A percentile compares a stretch with the other conserved stretches of the same genome.
Evolutionary conservation across 306 rosid genomes (phyloP).

Genomic region (Cucurbita pepo): DNA sequence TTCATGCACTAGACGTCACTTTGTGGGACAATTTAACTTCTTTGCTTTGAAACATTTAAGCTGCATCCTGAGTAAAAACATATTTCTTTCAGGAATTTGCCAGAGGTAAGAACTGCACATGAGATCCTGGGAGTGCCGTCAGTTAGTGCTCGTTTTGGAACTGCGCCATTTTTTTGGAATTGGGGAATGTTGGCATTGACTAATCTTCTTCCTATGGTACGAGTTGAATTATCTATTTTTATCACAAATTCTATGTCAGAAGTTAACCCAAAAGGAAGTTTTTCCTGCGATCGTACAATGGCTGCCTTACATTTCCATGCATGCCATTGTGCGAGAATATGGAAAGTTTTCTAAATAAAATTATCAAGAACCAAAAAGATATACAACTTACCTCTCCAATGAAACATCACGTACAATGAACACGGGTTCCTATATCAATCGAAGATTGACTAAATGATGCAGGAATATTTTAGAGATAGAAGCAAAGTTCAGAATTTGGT

Average conservation of each 20-base stretch:
- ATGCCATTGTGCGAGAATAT: neutral
- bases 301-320: neutral
- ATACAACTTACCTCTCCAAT: neutral
- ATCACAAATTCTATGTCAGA: neutral
- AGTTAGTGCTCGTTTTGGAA: conserved; percentile 94
- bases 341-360: neutral
- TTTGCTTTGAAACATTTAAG: neutral
- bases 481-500: conserved; percentile 57
- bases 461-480: conserved; percentile 77
- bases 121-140: conserved; percentile 79
- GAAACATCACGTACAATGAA: neutral
- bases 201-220: conserved; percentile 50
- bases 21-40: neutral
- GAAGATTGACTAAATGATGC: conserved; percentile 9
- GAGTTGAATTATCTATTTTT: conserved; percentile 1
- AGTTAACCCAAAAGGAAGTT: neutral
- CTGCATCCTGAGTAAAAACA: neutral
- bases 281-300: neutral
- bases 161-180: conserved; percentile 90
- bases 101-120: conserved; percentile 79
- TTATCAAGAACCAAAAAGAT: neutral
- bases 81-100: conserved; percentile 55
- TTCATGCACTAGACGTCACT: neutral
- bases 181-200: conserved; percentile 93
- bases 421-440: neutral